These are phyloP conservation scores for Colletotrichum sojae DNA, from an alignment of 2,329 filamentous ascomycete species.

Conservation along the genomic window DNA sequence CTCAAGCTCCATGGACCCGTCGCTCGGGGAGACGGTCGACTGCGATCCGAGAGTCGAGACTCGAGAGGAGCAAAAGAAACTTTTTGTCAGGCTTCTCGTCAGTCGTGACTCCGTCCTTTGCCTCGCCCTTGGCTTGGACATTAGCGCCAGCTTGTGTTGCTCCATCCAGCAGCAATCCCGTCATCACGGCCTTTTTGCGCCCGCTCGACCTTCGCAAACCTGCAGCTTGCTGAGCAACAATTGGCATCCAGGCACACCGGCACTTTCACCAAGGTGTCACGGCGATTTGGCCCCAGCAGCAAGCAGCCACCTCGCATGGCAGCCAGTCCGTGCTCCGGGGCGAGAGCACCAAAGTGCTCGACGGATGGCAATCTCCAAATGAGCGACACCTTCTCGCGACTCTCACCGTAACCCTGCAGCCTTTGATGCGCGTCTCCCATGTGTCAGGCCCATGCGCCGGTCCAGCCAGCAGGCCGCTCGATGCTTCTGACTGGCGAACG, in stretches of 20 bases:
- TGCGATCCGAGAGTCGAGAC: slow-evolving; percentile 2
- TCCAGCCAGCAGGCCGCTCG: slow-evolving; percentile 20
- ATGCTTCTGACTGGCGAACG: slow-evolving; percentile 5
- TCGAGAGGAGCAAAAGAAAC: neutral
- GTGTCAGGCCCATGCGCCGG: slow-evolving; percentile 30
- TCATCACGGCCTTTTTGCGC: neutral
- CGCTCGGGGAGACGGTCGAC: slow-evolving; percentile 21
- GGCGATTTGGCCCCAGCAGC: neutral
- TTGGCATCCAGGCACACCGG: slow-evolving; percentile 3
- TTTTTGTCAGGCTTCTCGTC: slow-evolving; percentile 9
- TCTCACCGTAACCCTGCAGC: slow-evolving; percentile 30
- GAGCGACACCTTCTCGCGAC: neutral
- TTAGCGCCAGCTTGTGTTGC: neutral
- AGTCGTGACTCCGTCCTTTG: neutral
- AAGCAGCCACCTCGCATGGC: slow-evolving; percentile 10
- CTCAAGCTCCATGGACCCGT: slow-evolving; percentile 22
- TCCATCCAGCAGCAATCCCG: neutral
- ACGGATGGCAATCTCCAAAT: neutral
- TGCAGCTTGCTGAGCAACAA: neutral
- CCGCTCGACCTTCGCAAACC: neutral
- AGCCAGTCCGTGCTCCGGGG: slow-evolving; percentile 5
- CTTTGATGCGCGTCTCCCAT: slow-evolving; percentile 31
- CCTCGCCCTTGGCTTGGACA: neutral
- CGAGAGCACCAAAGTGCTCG: neutral
- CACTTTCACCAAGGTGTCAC: slow-evolving; percentile 1